Conservation (phyloP, 371 early-diverging fungal genomes). For the Haplosporangium sp. region DNA sequence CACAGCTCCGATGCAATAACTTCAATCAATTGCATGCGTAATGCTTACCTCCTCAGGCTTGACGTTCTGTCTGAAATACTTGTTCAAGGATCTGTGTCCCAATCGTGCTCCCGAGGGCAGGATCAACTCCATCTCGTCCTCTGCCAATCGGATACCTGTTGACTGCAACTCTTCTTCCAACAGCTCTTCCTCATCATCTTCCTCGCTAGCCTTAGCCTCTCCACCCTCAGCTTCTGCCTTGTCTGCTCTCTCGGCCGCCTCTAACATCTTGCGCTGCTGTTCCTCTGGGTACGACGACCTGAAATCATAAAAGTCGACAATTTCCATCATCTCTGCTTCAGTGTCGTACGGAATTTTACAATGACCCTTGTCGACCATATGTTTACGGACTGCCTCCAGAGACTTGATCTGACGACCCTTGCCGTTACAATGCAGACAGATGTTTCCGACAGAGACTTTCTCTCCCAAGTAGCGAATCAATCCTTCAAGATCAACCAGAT, state of each 20-base stretch:
- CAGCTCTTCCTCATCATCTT: conserved; percentile 57
- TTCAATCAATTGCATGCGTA: not conserved
- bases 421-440: conserved; percentile 95
- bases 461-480: conserved; percentile 92
- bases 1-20: too few species aligned
- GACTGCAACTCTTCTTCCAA: conserved; percentile 66
- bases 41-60: conserved; percentile 67
- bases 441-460: conserved; percentile 92
- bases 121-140: conserved; percentile 85
- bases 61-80: conserved; percentile 90
- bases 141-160: conserved; percentile 58
- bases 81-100: conserved; percentile 85
- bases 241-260: conserved; percentile 44
- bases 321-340: conserved; percentile 89
- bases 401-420: conserved; percentile 86
- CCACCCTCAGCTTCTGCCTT: conserved; percentile 30
- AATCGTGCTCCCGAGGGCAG: conserved; percentile 86
- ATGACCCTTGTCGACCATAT: conserved; percentile 97
- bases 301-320: conserved; percentile 95
- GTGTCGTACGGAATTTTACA: conserved; percentile 93
- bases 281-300: conserved; percentile 74
- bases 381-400: conserved; percentile 91
- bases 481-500: conserved; percentile 87
- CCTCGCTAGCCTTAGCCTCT: too few species aligned
- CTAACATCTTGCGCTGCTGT: conserved; percentile 50